Evolutionary conservation across 176 grass and related monocot genomes (phyloP).

Genomic region (Oryza australiensis): DNA sequence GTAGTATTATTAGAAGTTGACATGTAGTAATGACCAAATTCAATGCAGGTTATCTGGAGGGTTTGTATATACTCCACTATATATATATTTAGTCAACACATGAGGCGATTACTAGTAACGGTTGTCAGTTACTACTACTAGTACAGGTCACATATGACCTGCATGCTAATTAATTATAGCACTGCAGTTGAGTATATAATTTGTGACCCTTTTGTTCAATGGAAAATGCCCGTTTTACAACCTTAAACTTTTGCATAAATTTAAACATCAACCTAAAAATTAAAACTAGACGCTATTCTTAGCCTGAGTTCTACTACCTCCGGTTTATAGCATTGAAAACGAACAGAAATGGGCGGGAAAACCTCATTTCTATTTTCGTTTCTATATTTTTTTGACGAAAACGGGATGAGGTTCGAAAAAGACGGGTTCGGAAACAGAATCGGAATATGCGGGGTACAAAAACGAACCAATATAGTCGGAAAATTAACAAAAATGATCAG

Average conservation of each 20-base stretch:
- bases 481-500: too few relatives aligned
- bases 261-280: background rate
- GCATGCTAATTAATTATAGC: background rate
- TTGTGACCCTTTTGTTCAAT: background rate
- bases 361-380: too few relatives aligned
- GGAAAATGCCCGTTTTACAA: background rate
- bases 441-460: too few relatives aligned
- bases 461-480: too few relatives aligned
- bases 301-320: too few relatives aligned
- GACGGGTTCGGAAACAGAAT: too few relatives aligned
- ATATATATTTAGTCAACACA: background rate
- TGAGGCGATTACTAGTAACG: background rate
- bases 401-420: too few relatives aligned
- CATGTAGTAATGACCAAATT: constrained; percentile 1
- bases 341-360: too few relatives aligned
- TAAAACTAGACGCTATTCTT: background rate
- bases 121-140: constrained; percentile 1
- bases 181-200: background rate
- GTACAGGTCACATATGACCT: background rate
- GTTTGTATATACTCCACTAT: background rate
- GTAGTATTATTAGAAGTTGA: background rate
- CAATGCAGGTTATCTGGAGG: background rate
- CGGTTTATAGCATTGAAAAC: too few relatives aligned
- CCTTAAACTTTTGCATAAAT: background rate
- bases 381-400: too few relatives aligned